These are phyloP conservation scores for Arachis stenosperma DNA, from an alignment of 306 rosid genomes.

Conservation along the genomic window DNA sequence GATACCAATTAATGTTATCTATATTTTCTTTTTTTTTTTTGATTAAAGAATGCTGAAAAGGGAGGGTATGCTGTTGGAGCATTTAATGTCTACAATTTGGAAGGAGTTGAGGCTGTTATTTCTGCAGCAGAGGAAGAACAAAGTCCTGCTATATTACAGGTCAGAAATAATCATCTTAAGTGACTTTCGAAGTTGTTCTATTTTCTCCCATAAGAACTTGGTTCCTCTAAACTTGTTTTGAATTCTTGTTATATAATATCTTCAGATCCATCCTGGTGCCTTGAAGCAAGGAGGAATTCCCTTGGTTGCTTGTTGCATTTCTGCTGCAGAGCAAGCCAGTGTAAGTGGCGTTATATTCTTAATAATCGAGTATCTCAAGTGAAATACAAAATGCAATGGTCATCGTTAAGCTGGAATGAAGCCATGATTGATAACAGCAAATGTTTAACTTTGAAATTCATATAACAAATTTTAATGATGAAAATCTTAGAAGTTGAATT, in stretches of 20 bases:
- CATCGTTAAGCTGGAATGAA: constrained; percentile 16
- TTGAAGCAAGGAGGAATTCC: constrained; percentile 85
- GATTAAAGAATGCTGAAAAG: constrained; percentile 69
- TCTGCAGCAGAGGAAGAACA: constrained; percentile 91
- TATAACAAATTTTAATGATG: not conserved
- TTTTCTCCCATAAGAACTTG: constrained; percentile 14
- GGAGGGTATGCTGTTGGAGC: constrained; percentile 99
- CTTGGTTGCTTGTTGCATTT: constrained; percentile 82
- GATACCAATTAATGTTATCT: constrained; percentile 18
- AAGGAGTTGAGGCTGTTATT: constrained; percentile 92
- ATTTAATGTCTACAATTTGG: constrained; percentile 93
- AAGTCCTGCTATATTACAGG: constrained; percentile 98
- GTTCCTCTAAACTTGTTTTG: constrained; percentile 34
- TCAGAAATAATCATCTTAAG: constrained; percentile 37
- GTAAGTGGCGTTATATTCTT: constrained; percentile 57
- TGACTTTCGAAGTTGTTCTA: constrained; percentile 17
- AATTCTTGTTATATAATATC: constrained; percentile 26
- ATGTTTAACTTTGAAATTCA: constrained; percentile 7
- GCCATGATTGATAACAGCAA: constrained; percentile 5
- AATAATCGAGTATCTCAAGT: constrained; percentile 11
- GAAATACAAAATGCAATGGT: constrained; percentile 12
- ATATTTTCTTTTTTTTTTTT: not conserved
- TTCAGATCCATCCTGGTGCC: constrained; percentile 96
- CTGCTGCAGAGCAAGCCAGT: constrained; percentile 89
- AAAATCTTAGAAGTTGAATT: constrained; percentile 21